These are phyloP conservation scores for Juncus effusus DNA, from an alignment of 176 grass and related monocot genomes.

Conservation along the genomic window DNA sequence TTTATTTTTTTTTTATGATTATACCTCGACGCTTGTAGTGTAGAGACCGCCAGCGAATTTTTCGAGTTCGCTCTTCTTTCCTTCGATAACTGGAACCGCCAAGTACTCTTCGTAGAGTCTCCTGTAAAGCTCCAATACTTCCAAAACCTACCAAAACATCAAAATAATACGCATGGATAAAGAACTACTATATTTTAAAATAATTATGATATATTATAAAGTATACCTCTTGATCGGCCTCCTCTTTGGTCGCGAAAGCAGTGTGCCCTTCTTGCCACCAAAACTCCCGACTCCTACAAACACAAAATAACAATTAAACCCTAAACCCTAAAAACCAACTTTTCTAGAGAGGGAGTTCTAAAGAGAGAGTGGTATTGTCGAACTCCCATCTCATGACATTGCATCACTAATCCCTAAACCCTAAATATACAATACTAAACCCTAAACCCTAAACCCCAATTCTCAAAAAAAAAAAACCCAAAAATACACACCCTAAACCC, in stretches of 20 bases:
- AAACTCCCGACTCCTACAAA: conserved; percentile 87
- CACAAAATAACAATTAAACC: not conserved
- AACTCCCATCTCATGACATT: too few species aligned
- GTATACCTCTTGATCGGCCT: conserved; percentile 86
- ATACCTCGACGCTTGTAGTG: conserved; percentile 95
- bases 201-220: not conserved
- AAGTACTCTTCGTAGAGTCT: conserved; percentile 94
- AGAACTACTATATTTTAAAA: not conserved
- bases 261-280: conserved; percentile 98
- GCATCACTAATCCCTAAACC: too few species aligned
- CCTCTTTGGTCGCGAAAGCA: conserved; percentile 89
- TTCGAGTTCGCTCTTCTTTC: conserved; percentile 93
- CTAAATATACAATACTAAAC: too few species aligned
- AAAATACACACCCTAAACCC: too few species aligned
- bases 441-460: too few species aligned
- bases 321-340: too few species aligned
- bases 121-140: conserved; percentile 90
- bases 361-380: not conserved
- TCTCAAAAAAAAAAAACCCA: too few species aligned
- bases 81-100: conserved; percentile 88
- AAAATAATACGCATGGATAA: not conserved
- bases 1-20: not conserved
- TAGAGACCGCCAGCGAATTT: conserved; percentile 93
- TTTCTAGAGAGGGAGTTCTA: too few species aligned
- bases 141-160: conserved; percentile 54